Percentiles rank a stretch among this genome's conserved stretches.
Conservation (phyloP, 805 yeast genomes). For the Barnettozyma wickerhamii region DNA sequence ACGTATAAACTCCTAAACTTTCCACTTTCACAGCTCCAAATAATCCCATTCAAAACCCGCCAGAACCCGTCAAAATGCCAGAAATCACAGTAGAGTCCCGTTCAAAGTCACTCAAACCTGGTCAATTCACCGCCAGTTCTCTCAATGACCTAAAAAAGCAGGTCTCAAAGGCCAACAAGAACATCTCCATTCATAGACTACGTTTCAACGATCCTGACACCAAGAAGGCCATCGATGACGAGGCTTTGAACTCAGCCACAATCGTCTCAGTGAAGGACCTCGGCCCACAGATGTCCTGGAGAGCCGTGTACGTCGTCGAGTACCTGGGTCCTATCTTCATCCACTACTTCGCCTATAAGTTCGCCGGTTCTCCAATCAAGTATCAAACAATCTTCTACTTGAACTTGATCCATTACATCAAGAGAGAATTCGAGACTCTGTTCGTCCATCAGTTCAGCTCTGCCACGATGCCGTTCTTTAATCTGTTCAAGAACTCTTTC, state of each 20-base stretch:
- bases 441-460: conserved; percentile 82
- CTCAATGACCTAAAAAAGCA: conserved; percentile 40
- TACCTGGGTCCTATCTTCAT: conserved; percentile 85
- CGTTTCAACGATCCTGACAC: conserved; percentile 38
- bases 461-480: conserved; percentile 88
- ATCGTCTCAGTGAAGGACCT: conserved; percentile 72
- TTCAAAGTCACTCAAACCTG: conserved; percentile 50
- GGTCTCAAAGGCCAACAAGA: conserved; percentile 41
- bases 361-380: conserved; percentile 20
- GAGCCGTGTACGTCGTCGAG: conserved; percentile 83
- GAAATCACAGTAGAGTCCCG: conserved; percentile 51
- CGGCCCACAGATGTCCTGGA: conserved; percentile 93
- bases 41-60: neutral
- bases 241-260: conserved; percentile 14
- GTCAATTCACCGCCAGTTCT: conserved; percentile 17
- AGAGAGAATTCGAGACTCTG: conserved; percentile 85
- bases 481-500: conserved; percentile 80
- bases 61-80: no score
- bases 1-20: no score
- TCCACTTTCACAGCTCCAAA: neutral
- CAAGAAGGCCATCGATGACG: conserved; percentile 16
- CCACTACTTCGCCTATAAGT: conserved; percentile 63
- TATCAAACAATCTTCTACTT: conserved; percentile 35
- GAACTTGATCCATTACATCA: conserved; percentile 70
- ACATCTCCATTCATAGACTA: conserved; percentile 45